Evolutionary conservation across 129 eudicot genomes (phyloP), one percentile per base, ranked within the genome.

Genomic region (Apium graveolens): DNA sequence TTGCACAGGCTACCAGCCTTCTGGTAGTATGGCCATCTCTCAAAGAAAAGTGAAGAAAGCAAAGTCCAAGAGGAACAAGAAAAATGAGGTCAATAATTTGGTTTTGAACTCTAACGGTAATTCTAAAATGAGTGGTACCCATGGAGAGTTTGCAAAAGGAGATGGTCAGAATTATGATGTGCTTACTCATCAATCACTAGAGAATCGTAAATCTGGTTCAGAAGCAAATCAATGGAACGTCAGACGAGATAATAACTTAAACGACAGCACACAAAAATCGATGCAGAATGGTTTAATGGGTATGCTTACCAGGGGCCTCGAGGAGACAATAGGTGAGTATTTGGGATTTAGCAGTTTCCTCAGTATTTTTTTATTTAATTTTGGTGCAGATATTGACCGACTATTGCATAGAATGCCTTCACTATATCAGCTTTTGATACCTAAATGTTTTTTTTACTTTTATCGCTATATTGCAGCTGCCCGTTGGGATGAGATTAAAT

Each of bases 401-500:
- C 48, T 77, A 37, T 68, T 32, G 75, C 46, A 74, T 17, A 55
- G 10, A 9, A 18, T 8, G 5, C 32, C 5, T 13, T 77, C 41
- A 31, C 31, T 53, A 11, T 21, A 77, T 60, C 49, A 26, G 34
- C 43, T 26, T 65, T 48, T 13, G 34, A 66, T 34, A 5, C n/a
- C 21, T 81, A 21, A 62, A 35, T 60, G 42, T 12, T 11, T 51
- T 11, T 51, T 29, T 70, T 51, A 1, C n/a, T 74, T 78, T 78
- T 63, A 27, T 82, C 85, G 82, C 35, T 71, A 74, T 45, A 73
- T 32, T 75, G 79, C 90, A 95, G 99, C 92, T 65, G 83, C 86
- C 44, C 88, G 91, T 29, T 95, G 99, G 99, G 97, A 88, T 31
- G 92, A 82, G 7, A 70, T 72, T 9, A 89, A 74, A 17, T 81